A percentile compares a stretch with the other conserved stretches of the same genome.
Conservation (phyloP, 257 asterid species). For the Oldenlandia corymbosa region DNA sequence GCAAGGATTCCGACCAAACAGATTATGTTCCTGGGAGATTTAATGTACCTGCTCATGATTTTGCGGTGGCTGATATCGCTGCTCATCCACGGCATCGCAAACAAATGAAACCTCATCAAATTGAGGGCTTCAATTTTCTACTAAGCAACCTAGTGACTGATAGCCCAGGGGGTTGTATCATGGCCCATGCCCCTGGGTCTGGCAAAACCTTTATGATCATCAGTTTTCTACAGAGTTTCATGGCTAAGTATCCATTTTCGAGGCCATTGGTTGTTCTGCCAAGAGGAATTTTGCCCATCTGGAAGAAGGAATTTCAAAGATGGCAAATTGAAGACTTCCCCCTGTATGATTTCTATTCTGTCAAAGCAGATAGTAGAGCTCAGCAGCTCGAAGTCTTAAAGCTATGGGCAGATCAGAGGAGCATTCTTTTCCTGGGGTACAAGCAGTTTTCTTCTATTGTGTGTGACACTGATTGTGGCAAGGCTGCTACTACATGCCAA, state of each 20-base stretch:
- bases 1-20: constrained; percentile 42
- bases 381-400: constrained; percentile 86
- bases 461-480: constrained; percentile 49
- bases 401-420: constrained; percentile 64
- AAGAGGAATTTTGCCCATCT: constrained; percentile 70
- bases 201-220: constrained; percentile 97
- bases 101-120: constrained; percentile 96
- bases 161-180: constrained; percentile 93
- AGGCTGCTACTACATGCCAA: constrained; percentile 55
- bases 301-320: constrained; percentile 79
- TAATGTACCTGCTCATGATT: constrained; percentile 41
- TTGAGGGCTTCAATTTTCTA: constrained; percentile 93
- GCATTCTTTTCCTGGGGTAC: constrained; percentile 80
- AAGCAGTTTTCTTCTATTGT: constrained; percentile 81
- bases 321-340: constrained; percentile 94
- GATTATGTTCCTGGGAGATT: constrained; percentile 42
- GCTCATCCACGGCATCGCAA: constrained; percentile 93
- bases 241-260: constrained; percentile 86
- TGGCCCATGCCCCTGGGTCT: constrained; percentile 99
- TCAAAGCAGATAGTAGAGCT: constrained; percentile 74
- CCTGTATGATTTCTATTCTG: constrained; percentile 75
- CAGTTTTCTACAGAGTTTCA: constrained; percentile 90
- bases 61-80: constrained; percentile 51
- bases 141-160: constrained; percentile 74
- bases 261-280: constrained; percentile 96